Evolutionary conservation across 495 filamentous ascomycete species (phyloP).

Genomic region (Lepidopterella palustris): DNA sequence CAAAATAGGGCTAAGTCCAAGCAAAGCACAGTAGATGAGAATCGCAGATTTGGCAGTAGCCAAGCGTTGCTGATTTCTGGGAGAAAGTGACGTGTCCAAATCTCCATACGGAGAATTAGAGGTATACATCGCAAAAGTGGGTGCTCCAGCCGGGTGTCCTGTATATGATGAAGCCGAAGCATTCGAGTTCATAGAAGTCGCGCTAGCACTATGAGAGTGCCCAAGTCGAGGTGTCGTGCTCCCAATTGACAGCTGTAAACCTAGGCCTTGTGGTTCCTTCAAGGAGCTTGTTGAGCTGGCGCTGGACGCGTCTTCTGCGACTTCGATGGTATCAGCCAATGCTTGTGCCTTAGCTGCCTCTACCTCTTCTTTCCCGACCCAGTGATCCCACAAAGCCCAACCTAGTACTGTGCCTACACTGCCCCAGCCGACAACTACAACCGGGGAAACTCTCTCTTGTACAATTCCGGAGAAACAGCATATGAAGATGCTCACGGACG

Average conservation of each 20-base stretch:
- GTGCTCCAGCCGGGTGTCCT: not conserved
- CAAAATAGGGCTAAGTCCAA: conserved; percentile 87
- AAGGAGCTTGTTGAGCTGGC: conserved; percentile 6
- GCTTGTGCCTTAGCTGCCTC: conserved; percentile 29
- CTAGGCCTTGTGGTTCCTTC: conserved; percentile 20
- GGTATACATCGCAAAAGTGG: conserved; percentile 10
- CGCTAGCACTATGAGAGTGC: conserved; percentile 20
- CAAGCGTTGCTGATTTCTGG: conserved; percentile 59
- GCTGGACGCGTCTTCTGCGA: conserved; percentile 15
- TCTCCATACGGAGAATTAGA: conserved; percentile 30
- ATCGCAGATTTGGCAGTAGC: conserved; percentile 81
- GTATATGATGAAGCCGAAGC: conserved; percentile 9
- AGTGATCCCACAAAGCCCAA: conserved; percentile 86
- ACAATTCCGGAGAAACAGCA: conserved; percentile 90
- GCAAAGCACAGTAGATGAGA: conserved; percentile 83
- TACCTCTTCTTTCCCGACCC: conserved; percentile 56
- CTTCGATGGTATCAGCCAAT: not conserved
- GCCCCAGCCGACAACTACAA: conserved; percentile 77
- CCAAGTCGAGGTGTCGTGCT: not conserved
- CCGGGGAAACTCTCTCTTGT: conserved; percentile 74
- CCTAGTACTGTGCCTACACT: conserved; percentile 78
- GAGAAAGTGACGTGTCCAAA: conserved; percentile 42
- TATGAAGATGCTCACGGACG: conserved; percentile 86
- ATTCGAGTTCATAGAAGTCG: conserved; percentile 18
- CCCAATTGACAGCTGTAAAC: not conserved